phyloP scores from a whole-genome alignment of 1,284 basidiomycete species.

The Cystobasidium sp. region DNA sequence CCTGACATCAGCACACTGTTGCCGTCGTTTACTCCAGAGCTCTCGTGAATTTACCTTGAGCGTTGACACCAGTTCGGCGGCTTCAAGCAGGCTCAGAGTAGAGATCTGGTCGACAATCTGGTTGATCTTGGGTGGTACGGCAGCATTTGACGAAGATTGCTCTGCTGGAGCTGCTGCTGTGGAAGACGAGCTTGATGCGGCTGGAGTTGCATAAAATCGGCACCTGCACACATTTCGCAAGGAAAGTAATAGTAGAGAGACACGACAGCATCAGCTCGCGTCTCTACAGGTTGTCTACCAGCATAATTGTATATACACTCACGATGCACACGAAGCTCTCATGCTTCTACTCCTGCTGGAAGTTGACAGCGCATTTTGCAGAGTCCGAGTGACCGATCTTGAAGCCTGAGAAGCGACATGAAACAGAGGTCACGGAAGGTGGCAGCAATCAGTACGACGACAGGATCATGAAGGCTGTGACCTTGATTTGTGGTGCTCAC shows the following conservation, averaged over 20 bases:
- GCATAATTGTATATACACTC: background rate
- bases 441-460: background rate
- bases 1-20: too few relatives aligned
- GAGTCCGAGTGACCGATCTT: constrained; percentile 27
- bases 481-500: background rate
- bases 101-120: constrained; percentile 95
- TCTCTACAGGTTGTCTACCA: background rate
- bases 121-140: constrained; percentile 71
- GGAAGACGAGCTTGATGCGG: constrained; percentile 14
- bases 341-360: constrained; percentile 22
- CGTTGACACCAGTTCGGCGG: constrained; percentile 89
- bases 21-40: too few relatives aligned
- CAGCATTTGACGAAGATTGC: constrained; percentile 33
- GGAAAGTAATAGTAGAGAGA: background rate
- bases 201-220: constrained; percentile 43
- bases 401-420: constrained; percentile 12
- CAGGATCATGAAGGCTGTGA: too few relatives aligned
- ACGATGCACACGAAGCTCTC: constrained; percentile 22
- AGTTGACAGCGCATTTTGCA: constrained; percentile 19
- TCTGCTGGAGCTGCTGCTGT: constrained; percentile 17
- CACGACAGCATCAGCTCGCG: background rate
- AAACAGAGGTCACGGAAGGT: background rate
- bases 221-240: background rate
- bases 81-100: constrained; percentile 85
- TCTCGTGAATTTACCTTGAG: constrained; percentile 72